Base-by-base conservation (phyloP, 768 basidiomycete genomes). In the Pisolithus marmoratus region DNA sequence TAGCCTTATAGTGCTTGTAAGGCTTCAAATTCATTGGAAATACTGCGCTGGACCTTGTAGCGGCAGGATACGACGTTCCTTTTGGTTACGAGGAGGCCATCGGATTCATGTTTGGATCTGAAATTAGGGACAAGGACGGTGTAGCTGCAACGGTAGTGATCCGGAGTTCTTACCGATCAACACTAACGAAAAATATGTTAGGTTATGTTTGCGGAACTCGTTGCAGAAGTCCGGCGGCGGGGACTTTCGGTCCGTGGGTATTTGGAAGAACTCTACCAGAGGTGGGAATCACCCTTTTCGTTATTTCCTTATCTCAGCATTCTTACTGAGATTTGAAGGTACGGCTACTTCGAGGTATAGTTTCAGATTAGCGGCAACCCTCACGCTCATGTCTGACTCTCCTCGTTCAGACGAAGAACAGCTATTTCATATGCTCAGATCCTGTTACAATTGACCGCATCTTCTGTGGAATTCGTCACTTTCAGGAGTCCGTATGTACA, bases 31-130 rank as follows among this genome's bases (percentile, higher is more conserved):
- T 80, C 62, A 91, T 94, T 46, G 92, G 92, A 8, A 94, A 94
- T 61, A 84, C 83, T 8, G 88, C 85, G 3, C 68, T 90, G 34
- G 70, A 74, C 46, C 76, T 93, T 15, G 83, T 78, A 14, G 63
- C 70, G 40, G 69, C 82, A 37, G 91, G 90, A 2, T 89, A 79
- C 60, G 78, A 84, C 38, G 84, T 86, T 9, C 81, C 79, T 0
- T 93, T 94, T 60, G 90, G 85, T 9, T 94, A 94, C 60, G 92
- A 94, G 62, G 92, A 94, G 68, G 92, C 93, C 1, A 93, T 94
- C 50, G 92, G 92, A 3, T 94, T 81, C 63, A 93, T 93, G 90
- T 83, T 91, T 65, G 88, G 89, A 24, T 72, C 79, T 14, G 72
- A 82, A 24, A 80, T 94, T 57, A 76, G 87, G 34, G 92, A 94